Evolutionary conservation across 2,329 filamentous ascomycete species (phyloP), one percentile per base, ranked within the genome.

Genomic region (Calonectria honghensis): DNA sequence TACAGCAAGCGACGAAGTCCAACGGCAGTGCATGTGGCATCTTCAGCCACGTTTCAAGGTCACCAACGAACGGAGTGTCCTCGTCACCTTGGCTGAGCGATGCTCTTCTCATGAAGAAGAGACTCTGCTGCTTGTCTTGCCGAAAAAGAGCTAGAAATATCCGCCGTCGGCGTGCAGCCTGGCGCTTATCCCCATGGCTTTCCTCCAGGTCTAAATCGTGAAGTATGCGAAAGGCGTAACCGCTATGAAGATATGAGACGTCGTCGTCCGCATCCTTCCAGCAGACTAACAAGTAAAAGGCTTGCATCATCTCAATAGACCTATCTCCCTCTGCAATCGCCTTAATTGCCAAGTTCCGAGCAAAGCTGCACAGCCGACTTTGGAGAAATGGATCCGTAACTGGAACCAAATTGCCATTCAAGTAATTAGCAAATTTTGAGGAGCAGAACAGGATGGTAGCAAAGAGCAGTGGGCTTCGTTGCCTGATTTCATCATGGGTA

Each of bases 231-330:
- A 74, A 75, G 4, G 73, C 76, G 57, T 78, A 78, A 6, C 71
- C 76, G n/a, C 70, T 76, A 37, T 78, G 75, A 37, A 73, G 66
- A 51, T 78, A 78, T 3, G 76, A 78, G 7, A 78, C 61, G n/a
- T 78, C 70, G 13, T 78, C 75, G 10, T 78, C 76, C 45, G 70
- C 59, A 66, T 78, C 76, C 45, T 78, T 78, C 70, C 75, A 76
- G 39, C 75, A 78, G 4, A 75, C 75, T 4, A 78, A 41, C 4
- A 78, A 35, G 39, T 77, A 78, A 11, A 78, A 66, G 4, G 76
- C 76, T 24, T 76, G 76, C 68, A 77, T 78, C 2, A 72, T 70
- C 20, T 76, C 76, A 9, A 78, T 72, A 4, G 75, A 76, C 29
- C 76, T 70, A 39, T 77, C 73, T 6, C 75, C 75, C 20, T 74